Evolutionary conservation across 106 monocot species (phyloP).

Genomic region (Platanthera zijinensis): DNA sequence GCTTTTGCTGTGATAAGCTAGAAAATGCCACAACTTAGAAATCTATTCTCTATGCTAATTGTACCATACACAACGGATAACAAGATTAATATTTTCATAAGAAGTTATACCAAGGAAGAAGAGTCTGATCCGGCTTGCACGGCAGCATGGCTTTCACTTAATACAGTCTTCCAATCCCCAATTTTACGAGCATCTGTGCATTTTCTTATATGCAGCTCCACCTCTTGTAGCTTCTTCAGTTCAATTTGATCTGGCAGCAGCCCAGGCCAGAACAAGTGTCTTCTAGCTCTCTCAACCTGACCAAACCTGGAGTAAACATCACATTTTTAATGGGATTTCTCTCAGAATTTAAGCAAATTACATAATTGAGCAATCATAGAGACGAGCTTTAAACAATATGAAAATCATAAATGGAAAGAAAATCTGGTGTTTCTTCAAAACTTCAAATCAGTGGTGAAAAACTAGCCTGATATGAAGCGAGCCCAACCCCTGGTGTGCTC

Average conservation of each 20-base stretch:
- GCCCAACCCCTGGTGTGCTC: constrained; percentile 59
- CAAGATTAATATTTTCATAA: background rate
- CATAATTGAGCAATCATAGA: background rate
- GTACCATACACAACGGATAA: background rate
- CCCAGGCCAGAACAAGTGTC: constrained; percentile 27
- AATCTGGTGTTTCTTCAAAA: background rate
- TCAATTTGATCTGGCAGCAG: constrained; percentile 36
- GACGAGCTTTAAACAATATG: background rate
- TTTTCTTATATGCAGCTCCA: constrained; percentile 46
- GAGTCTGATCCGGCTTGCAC: constrained; percentile 57
- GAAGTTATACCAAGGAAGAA: constrained; percentile 32
- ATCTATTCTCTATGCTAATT: background rate
- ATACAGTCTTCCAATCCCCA: constrained; percentile 47
- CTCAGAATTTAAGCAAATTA: background rate
- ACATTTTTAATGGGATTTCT: background rate
- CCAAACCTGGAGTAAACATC: constrained; percentile 38
- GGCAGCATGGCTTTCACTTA: constrained; percentile 55
- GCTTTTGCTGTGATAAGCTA: constrained; percentile 51
- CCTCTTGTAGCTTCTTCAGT: constrained; percentile 43
- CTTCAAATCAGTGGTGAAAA: background rate
- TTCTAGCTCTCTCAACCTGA: constrained; percentile 46
- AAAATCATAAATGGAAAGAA: background rate
- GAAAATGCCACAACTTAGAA: constrained; percentile 5
- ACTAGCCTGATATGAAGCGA: constrained; percentile 51
- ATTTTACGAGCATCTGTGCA: constrained; percentile 35